Evolutionary conservation across 2,329 filamentous ascomycete species (phyloP).

Genomic region (Domatiomyces catenatus): DNA sequence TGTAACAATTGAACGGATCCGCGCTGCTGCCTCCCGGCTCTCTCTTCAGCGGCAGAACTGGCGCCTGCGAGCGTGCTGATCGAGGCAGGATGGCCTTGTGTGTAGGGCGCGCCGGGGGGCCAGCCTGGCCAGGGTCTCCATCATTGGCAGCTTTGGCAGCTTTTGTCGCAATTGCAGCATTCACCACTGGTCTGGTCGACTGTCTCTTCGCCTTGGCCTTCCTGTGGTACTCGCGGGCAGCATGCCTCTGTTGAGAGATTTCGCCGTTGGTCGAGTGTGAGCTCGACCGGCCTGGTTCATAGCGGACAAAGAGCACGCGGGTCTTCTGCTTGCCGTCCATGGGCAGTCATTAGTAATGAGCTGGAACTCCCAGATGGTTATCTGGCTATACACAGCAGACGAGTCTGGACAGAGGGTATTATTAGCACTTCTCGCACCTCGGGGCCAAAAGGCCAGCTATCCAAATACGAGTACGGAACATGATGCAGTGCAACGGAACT

Average conservation of each 20-base stretch:
- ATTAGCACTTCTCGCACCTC: background rate
- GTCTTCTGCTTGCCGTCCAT: conserved; percentile 1
- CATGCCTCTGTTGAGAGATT: conserved; percentile 9
- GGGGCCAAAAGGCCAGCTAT: background rate
- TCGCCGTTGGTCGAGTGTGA: background rate
- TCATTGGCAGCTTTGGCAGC: background rate
- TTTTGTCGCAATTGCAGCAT: background rate
- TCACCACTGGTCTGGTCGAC: background rate
- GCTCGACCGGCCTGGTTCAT: conserved; percentile 1
- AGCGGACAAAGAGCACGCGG: conserved; percentile 8
- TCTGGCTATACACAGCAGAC: too few relatives aligned
- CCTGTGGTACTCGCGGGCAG: conserved; percentile 8
- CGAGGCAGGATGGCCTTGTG: conserved; percentile 2
- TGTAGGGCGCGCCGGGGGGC: background rate
- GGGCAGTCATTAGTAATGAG: background rate
- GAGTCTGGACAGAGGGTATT: too few relatives aligned
- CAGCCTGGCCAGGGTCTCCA: background rate
- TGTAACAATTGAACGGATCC: background rate
- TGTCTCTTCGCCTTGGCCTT: conserved; percentile 5
- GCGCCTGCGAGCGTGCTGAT: background rate
- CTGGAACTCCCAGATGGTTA: background rate
- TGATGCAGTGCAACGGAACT: background rate
- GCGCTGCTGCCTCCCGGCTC: background rate
- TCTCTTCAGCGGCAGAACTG: background rate
- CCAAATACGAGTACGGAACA: background rate